Conservation (phyloP, 2,329 filamentous ascomycete species). For the Pseudocercospora vitis region DNA sequence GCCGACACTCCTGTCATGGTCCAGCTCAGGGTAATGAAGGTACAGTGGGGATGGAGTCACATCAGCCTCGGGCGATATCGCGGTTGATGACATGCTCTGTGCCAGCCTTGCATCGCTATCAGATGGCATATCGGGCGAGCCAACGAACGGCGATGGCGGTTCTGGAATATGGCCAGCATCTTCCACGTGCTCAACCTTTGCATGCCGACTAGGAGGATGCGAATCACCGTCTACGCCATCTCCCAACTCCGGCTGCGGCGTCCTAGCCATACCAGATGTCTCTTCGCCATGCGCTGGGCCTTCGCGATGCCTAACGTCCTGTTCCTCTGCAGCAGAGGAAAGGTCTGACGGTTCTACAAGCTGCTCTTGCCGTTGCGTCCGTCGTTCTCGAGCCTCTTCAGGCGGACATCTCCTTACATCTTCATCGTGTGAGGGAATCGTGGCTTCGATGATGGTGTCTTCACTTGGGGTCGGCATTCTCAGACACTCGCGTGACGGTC, state of each 20-base stretch:
- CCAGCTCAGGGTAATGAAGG: constrained; percentile 31
- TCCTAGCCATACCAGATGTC: constrained; percentile 17
- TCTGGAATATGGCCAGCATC: constrained; percentile 38
- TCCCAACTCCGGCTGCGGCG: constrained; percentile 33
- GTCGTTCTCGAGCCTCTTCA: constrained; percentile 30
- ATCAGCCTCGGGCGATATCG: constrained; percentile 25
- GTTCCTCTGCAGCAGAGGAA: constrained; percentile 11
- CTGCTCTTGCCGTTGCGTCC: constrained; percentile 8
- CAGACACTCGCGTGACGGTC: constrained; percentile 28
- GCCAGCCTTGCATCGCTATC: constrained; percentile 34
- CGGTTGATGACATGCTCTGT: constrained; percentile 32
- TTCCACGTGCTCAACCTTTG: constrained; percentile 46
- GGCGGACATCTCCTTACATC: constrained; percentile 41
- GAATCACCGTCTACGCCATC: constrained; percentile 16
- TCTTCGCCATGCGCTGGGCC: constrained; percentile 31
- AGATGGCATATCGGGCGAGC: constrained; percentile 29
- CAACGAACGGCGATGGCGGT: constrained; percentile 28
- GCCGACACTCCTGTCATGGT: constrained; percentile 57
- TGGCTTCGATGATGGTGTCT: constrained; percentile 15
- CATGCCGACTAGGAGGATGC: constrained; percentile 13
- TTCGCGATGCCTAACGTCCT: constrained; percentile 21
- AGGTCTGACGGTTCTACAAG: background rate
- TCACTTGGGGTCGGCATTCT: constrained; percentile 30
- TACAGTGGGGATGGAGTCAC: constrained; percentile 28
- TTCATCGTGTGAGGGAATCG: constrained; percentile 9